Percentiles rank a stretch among this genome's conserved stretches.
These are phyloP conservation scores for Penicillium herquei DNA, from an alignment of 495 filamentous ascomycete genomes.

Conservation along the genomic window DNA sequence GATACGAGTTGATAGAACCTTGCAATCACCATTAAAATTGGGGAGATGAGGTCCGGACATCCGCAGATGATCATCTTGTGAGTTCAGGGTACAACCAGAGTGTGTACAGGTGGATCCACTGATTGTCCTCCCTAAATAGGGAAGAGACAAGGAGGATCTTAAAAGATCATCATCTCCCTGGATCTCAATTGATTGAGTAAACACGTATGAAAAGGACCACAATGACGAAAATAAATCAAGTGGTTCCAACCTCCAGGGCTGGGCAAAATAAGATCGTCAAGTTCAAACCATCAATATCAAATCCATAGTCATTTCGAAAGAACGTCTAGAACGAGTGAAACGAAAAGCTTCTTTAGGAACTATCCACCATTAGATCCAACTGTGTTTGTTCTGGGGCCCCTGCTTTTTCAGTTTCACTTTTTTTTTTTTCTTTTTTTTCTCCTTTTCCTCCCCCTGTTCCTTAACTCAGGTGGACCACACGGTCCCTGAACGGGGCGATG, in stretches of 20 bases:
- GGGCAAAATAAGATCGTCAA: conserved; percentile 8
- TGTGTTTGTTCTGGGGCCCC: conserved; percentile 1
- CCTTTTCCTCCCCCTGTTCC: not conserved
- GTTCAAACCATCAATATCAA: too few species aligned
- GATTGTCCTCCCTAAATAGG: conserved; percentile 9
- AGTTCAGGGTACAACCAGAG: conserved; percentile 4
- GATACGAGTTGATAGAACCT: not conserved
- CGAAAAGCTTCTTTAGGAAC: conserved; percentile 7
- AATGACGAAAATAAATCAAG: not conserved
- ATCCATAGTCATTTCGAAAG: too few species aligned
- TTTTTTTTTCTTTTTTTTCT: not conserved
- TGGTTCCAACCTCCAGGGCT: not conserved
- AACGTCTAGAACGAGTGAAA: not conserved
- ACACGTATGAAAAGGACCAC: not conserved
- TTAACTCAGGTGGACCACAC: not conserved
- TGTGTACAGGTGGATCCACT: conserved; percentile 3
- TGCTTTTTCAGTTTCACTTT: not conserved
- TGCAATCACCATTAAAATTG: not conserved
- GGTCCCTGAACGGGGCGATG: conserved; percentile 24
- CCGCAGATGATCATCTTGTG: conserved; percentile 6
- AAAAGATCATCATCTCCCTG: conserved; percentile 5
- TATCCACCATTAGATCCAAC: conserved; percentile 2
- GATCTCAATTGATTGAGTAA: conserved; percentile 5
- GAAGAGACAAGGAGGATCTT: not conserved
- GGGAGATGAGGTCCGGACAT: not conserved